Evolutionary conservation across 257 asterid genomes (phyloP).

Genomic region (Solanum dulcamara): DNA sequence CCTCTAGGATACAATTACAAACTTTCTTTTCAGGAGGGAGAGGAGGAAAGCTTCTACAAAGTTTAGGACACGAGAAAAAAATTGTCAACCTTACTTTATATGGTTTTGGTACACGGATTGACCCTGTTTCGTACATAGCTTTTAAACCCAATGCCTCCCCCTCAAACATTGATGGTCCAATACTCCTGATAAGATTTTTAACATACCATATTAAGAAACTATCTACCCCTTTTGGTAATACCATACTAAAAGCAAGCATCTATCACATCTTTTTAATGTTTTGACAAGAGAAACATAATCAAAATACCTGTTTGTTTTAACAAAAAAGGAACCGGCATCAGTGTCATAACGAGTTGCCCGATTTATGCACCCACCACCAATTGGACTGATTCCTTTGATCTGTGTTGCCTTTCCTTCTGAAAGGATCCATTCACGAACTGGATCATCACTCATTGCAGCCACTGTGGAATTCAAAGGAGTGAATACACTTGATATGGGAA

Average conservation of each 20-base stretch:
- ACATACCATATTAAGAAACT: not conserved
- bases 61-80: not conserved
- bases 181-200: slow-evolving; percentile 37
- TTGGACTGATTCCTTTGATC: slow-evolving; percentile 59
- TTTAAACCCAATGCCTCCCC: slow-evolving; percentile 90
- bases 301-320: slow-evolving; percentile 73
- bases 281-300: not conserved
- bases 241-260: not conserved
- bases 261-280: not conserved
- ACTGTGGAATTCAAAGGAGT: slow-evolving; percentile 23
- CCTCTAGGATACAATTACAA: not conserved
- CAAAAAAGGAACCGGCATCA: slow-evolving; percentile 78
- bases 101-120: slow-evolving; percentile 86
- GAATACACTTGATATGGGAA: not conserved
- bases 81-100: slow-evolving; percentile 38
- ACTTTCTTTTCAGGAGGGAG: not conserved
- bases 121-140: slow-evolving; percentile 73
- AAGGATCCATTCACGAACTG: slow-evolving; percentile 76
- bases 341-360: slow-evolving; percentile 74
- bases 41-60: not conserved
- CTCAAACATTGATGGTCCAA: slow-evolving; percentile 83
- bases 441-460: slow-evolving; percentile 72
- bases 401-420: slow-evolving; percentile 85
- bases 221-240: not conserved
- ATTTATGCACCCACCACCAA: slow-evolving; percentile 95